Base-by-base conservation (phyloP, 768 basidiomycete genomes). In the Paxillus ammoniavirescens region DNA sequence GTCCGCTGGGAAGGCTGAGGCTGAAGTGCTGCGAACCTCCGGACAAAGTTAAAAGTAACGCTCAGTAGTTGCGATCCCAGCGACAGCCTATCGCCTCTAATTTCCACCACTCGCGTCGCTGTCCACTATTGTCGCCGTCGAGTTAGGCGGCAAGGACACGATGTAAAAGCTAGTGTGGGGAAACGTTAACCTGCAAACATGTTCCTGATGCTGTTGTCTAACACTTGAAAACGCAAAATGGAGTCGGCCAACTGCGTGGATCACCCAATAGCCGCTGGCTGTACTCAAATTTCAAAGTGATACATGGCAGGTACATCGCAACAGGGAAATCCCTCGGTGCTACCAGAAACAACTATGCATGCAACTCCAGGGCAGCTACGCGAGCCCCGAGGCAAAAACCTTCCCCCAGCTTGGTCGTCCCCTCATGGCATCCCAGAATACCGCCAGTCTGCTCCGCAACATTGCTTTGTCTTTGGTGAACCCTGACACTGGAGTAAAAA, bases 391-490 rank as follows among this genome's bases (percentile, higher is more conserved):
- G 40, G 18, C 50, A 64, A 83, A 88, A 52, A 89, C 79, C 59
- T 77, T 80, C 70, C 83, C 79, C 83, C 87, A 91, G 70, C 89
- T 90, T n/a, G 73, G 67, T 56, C 90, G 69, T 61, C 78, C 75
- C 60, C 77, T 77, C 66, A 89, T 74, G 3, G 74, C 75, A 56
- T 87, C 82, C 89, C 91, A 94, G 66, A 90, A 90, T 31, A 73
- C 76, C 1, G 72, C 78, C n/a, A 93, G 51, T 68, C 85, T 90
- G 53, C 70, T 77, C 52, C 76, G 74, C 13, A 74, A 57, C 17
- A 62, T 68, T 48, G 71, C 49, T 49, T 60, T 60, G 14, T 55
- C 57, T 45, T 69, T 61, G 9, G 65, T 61, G 26, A 42, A 31
- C 35, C 46, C 47, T 36, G 21, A 31, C 36, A 36, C 28, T 10